Percentiles rank a stretch among this genome's conserved stretches.
Evolutionary conservation across 306 rosid species (phyloP).

Genomic region (Trichosanthes truncata): DNA sequence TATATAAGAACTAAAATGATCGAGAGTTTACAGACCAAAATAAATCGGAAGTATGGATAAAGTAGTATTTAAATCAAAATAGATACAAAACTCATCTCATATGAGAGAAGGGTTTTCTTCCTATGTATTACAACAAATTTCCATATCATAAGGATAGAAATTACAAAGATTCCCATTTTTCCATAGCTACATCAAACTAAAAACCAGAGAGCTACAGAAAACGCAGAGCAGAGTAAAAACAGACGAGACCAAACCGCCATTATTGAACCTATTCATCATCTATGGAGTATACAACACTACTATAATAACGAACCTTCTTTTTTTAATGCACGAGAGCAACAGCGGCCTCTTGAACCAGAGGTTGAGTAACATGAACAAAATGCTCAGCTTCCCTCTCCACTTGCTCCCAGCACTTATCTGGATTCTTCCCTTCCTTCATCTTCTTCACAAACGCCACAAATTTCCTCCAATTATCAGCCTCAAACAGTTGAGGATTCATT

Average conservation of each 20-base stretch:
- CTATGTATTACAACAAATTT: neutral
- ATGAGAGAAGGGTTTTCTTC: neutral
- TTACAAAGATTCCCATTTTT: neutral
- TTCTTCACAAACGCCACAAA: slow-evolving; percentile 87
- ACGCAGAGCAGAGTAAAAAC: neutral
- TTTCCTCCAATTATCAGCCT: slow-evolving; percentile 70
- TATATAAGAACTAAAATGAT: too few relatives aligned
- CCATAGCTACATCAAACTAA: slow-evolving; percentile 13
- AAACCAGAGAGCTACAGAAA: slow-evolving; percentile 10
- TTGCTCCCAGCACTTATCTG: slow-evolving; percentile 61
- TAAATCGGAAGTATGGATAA: too few relatives aligned
- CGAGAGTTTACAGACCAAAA: too few relatives aligned
- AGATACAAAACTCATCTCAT: neutral
- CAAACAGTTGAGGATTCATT: slow-evolving; percentile 72
- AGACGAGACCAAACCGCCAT: neutral
- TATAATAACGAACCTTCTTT: neutral
- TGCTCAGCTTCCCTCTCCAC: slow-evolving; percentile 92
- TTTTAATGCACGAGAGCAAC: slow-evolving; percentile 41
- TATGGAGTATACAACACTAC: neutral
- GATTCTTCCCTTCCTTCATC: slow-evolving; percentile 72
- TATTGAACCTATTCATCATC: neutral
- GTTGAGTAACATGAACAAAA: slow-evolving; percentile 58
- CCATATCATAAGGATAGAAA: neutral
- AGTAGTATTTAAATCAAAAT: too few relatives aligned
- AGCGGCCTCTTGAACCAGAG: slow-evolving; percentile 79